Evolutionary conservation across 2,329 filamentous ascomycete species (phyloP).

Genomic region (Fusarium austroafricanum): DNA sequence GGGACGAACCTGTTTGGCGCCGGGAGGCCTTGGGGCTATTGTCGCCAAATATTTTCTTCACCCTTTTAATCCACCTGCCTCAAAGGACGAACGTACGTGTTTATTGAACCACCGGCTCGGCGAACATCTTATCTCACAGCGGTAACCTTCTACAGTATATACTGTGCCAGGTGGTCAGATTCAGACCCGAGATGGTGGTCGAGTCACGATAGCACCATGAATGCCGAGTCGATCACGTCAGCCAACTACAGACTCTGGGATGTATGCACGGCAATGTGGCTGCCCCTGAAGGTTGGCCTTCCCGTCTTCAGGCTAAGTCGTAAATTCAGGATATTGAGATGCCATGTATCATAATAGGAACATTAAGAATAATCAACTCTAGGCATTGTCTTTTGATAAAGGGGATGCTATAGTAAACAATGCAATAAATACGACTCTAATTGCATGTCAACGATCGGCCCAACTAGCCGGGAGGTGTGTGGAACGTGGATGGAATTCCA

Average conservation of each 20-base stretch:
- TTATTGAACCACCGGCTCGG: neutral
- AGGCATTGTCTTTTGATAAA: neutral
- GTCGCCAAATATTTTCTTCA: neutral
- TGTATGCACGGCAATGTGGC: neutral
- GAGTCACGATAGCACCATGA: slow-evolving; percentile 7
- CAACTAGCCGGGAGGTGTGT: slow-evolving; percentile 31
- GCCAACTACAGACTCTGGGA: slow-evolving; percentile 8
- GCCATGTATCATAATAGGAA: neutral
- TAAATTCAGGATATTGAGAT: neutral
- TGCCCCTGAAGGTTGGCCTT: slow-evolving; percentile 9
- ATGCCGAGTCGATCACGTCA: slow-evolving; percentile 36
- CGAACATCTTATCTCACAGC: neutral
- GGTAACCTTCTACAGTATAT: no score
- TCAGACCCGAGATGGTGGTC: slow-evolving; percentile 18
- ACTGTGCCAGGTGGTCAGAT: neutral
- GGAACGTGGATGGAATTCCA: slow-evolving; percentile 39
- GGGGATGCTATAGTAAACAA: neutral
- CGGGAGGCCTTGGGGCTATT: slow-evolving; percentile 20
- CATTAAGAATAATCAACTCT: neutral
- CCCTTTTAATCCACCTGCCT: neutral
- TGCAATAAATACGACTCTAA: neutral
- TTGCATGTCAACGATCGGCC: slow-evolving; percentile 22
- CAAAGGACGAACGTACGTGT: neutral
- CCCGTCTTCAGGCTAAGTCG: neutral
- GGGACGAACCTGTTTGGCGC: slow-evolving; percentile 25